These are phyloP conservation scores for Camellia japonica DNA, from an alignment of 148 eudicot species.

Conservation along the genomic window DNA sequence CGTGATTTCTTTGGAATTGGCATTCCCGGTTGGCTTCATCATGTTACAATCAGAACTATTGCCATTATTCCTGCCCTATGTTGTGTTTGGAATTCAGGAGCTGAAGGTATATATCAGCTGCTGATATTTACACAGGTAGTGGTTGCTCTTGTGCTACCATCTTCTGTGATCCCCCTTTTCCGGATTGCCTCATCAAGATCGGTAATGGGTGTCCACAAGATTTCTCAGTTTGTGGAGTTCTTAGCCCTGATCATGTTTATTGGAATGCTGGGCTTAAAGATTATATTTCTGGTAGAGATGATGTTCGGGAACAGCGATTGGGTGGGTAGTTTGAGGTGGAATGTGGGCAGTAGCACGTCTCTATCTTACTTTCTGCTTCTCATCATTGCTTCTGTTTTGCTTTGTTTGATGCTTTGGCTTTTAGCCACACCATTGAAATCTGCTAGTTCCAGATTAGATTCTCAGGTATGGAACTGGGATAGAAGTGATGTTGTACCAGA, in stretches of 20 bases:
- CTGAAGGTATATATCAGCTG: conserved; percentile 87
- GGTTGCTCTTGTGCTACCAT: conserved; percentile 83
- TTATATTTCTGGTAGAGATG: conserved; percentile 78
- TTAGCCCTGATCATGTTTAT: conserved; percentile 53
- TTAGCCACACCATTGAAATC: conserved; percentile 80
- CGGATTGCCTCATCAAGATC: conserved; percentile 76
- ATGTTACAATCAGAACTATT: conserved; percentile 71
- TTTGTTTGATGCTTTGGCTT: conserved; percentile 69
- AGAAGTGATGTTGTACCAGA: conserved; percentile 30
- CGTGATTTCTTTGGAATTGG: conserved; percentile 64
- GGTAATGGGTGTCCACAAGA: conserved; percentile 72
- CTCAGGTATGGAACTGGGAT: conserved; percentile 53
- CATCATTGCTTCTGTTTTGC: conserved; percentile 40
- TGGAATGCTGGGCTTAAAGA: conserved; percentile 71
- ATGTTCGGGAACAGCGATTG: conserved; percentile 85
- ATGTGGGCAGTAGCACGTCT: conserved; percentile 46
- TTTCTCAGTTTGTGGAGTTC: conserved; percentile 68
- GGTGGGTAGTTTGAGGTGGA: conserved; percentile 76
- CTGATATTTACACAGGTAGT: conserved; percentile 74
- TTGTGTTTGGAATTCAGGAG: conserved; percentile 78
- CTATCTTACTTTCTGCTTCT: conserved; percentile 58
- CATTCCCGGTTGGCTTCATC: conserved; percentile 94
- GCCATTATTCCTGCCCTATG: conserved; percentile 69
- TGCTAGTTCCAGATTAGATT: conserved; percentile 45
- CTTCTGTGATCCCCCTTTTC: conserved; percentile 86